These are phyloP conservation scores for Zygoascus bituminiphila DNA, from an alignment of 805 yeast species.

Conservation along the genomic window DNA sequence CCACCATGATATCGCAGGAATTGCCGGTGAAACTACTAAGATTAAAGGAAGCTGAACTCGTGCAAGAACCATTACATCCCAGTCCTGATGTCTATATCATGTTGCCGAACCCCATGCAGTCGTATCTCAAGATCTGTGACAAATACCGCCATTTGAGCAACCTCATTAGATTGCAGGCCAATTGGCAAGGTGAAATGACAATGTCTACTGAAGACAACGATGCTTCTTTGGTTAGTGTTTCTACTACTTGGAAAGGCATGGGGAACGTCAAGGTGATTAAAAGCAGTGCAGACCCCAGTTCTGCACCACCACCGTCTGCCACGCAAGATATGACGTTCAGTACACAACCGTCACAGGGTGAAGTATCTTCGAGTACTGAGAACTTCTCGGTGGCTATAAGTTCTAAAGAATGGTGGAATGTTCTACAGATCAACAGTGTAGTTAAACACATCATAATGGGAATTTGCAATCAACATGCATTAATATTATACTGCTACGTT, in stretches of 20 bases:
- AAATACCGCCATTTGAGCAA: constrained; percentile 24
- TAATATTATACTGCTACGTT: constrained; percentile 19
- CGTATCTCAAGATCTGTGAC: constrained; percentile 26
- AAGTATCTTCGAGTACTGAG: not conserved
- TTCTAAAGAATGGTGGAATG: constrained; percentile 20
- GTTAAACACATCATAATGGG: constrained; percentile 18
- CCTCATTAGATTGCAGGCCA: constrained; percentile 17
- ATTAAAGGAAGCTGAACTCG: constrained; percentile 42
- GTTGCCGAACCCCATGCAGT: constrained; percentile 29
- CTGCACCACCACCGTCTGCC: not conserved
- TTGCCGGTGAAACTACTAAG: constrained; percentile 63
- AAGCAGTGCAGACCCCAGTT: not conserved
- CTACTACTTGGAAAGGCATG: constrained; percentile 21
- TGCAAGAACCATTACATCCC: constrained; percentile 56
- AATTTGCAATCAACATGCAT: constrained; percentile 14
- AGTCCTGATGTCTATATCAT: constrained; percentile 50
- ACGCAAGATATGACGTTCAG: not conserved
- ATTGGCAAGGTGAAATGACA: constrained; percentile 18
- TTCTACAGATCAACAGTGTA: constrained; percentile 14
- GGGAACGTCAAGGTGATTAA: not conserved
- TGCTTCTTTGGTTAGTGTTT: constrained; percentile 17
- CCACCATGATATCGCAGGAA: constrained; percentile 25
- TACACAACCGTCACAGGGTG: not conserved
- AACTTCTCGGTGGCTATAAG: constrained; percentile 10
- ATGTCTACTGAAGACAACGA: constrained; percentile 20